These are phyloP conservation scores for Hypericum perforatum DNA, from an alignment of 345 rosid species.

Conservation along the genomic window DNA sequence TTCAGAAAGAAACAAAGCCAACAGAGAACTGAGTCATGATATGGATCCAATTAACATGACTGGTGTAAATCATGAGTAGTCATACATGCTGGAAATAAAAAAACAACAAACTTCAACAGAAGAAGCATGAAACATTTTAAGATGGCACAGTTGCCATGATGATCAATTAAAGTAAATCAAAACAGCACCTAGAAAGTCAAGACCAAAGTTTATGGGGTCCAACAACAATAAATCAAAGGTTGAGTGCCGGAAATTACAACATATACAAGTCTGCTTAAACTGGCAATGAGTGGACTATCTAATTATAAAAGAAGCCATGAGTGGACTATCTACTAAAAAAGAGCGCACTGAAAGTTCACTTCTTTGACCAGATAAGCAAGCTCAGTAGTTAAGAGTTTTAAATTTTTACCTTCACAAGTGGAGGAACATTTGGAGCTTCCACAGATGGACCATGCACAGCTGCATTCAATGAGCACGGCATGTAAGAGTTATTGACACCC, in stretches of 20 bases:
- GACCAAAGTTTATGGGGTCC: not conserved
- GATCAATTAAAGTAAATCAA: not conserved
- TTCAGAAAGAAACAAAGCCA: conserved; percentile 3
- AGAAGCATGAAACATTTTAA: no score
- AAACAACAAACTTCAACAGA: no score
- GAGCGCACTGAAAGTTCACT: not conserved
- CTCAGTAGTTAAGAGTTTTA: not conserved
- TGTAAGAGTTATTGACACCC: conserved; percentile 7
- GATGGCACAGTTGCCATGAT: no score
- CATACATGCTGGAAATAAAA: no score
- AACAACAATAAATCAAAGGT: not conserved
- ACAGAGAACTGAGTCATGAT: conserved; percentile 1
- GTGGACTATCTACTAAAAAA: not conserved
- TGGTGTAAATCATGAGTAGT: no score
- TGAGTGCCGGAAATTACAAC: no score
- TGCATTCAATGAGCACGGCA: conserved; percentile 11
- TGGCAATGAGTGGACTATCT: no score
- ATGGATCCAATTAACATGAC: no score
- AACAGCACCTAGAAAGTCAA: conserved; percentile 1
- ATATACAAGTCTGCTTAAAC: no score
- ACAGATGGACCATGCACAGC: conserved; percentile 13
- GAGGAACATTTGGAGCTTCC: conserved; percentile 15
- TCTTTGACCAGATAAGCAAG: not conserved
- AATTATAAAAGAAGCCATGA: no score
- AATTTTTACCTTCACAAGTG: conserved; percentile 26